Evolutionary conservation across 768 basidiomycete species (phyloP), one percentile per base, ranked within the genome.

Genomic region (Trametes meyenii): DNA sequence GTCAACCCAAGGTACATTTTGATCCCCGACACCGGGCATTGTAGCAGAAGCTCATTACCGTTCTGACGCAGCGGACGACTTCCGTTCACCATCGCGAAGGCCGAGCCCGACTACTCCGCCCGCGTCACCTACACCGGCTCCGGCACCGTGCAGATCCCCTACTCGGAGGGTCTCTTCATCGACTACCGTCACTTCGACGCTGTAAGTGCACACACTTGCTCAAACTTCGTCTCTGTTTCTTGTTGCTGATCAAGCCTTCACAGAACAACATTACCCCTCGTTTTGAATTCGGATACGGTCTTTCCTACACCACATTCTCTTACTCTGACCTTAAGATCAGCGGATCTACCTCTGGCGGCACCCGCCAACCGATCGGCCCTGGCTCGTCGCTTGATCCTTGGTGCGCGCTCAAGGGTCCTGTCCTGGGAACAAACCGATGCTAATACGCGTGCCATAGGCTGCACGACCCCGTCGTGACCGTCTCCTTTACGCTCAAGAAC

Each of bases 261-360:
- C 39, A 70, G 70, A 68, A 69, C 35, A 73, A 73, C 62, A 83
- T 86, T 53, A 70, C 66, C 0, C 86, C 86, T 0, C 79, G 82
- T 44, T 87, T 79, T 69, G 81, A 85, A 66, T 91, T 90, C 71
- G 89, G 89, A 4, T 90, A 83, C 69, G 90, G 90, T 1, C 76
- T 92, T 14, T 85, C 83, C 3, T 93, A 91, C 72, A 90, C 90
- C 49, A 83, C 80, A 0, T 93, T 92, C 72, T 69, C 78, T 3
- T 90, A 89, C 71, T 83, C 85, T 10, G 72, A 75, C 19, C 71
- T 89, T 17, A 50, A 19, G 21, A 63, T 72, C 44, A 67, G 56
- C 21, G 69, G 70, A 4, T 71, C 69, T 1, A 65, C 76, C 10
- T 72, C 74, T 0, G 78, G 77, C 50, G 80, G 80, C 24, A 76